Percentiles rank a stretch among this genome's conserved stretches.
Evolutionary conservation across 2,329 filamentous ascomycete species (phyloP).

Genomic region (Pseudogymnoascus destructans): DNA sequence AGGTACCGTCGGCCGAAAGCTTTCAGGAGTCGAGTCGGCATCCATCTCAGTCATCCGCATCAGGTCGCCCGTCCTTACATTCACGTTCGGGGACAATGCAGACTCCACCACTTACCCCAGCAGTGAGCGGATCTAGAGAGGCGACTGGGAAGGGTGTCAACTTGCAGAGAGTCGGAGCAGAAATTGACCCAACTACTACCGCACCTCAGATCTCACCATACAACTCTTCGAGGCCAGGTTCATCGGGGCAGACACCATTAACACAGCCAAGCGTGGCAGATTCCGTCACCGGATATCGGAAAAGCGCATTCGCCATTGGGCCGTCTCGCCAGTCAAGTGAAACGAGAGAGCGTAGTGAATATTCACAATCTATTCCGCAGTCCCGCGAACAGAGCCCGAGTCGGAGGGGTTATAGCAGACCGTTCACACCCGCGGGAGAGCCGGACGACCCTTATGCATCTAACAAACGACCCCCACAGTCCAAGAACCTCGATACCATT

Average conservation of each 20-base stretch:
- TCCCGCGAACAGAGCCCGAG: slow-evolving; percentile 54
- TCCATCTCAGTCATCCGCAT: slow-evolving; percentile 47
- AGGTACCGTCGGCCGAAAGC: slow-evolving; percentile 48
- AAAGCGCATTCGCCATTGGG: slow-evolving; percentile 23
- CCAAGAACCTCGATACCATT: slow-evolving; percentile 50
- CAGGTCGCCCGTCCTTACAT: slow-evolving; percentile 50
- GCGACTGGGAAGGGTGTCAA: slow-evolving; percentile 27
- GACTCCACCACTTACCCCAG: slow-evolving; percentile 80
- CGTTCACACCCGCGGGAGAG: slow-evolving; percentile 68
- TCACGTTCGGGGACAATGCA: slow-evolving; percentile 60
- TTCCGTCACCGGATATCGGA: neutral
- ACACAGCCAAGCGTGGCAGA: slow-evolving; percentile 7
- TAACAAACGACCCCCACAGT: slow-evolving; percentile 59
- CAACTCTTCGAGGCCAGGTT: slow-evolving; percentile 23
- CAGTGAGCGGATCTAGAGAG: slow-evolving; percentile 55
- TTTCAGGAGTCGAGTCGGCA: slow-evolving; percentile 48
- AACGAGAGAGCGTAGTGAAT: neutral
- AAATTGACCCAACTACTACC: slow-evolving; percentile 37
- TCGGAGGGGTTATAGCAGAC: slow-evolving; percentile 52
- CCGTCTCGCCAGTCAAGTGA: slow-evolving; percentile 12
- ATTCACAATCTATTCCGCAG: slow-evolving; percentile 39
- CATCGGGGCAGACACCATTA: slow-evolving; percentile 23
- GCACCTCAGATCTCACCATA: slow-evolving; percentile 55
- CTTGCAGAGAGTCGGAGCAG: slow-evolving; percentile 28
- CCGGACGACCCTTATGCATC: slow-evolving; percentile 80